Conservation (phyloP, 1,139 yeast genomes). For the Diutina mesorugosa region DNA sequence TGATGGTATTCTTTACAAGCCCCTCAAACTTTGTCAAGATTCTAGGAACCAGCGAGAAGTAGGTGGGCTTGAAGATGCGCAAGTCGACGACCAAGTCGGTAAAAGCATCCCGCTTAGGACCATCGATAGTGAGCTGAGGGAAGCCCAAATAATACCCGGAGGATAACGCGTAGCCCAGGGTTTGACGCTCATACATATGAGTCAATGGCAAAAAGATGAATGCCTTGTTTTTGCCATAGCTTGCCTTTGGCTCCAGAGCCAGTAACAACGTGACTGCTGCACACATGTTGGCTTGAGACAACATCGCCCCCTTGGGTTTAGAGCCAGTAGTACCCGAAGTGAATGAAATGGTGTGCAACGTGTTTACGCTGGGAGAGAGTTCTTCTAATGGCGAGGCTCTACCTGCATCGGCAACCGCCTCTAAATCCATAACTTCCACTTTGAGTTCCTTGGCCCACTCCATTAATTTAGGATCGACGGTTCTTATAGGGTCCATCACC, state of each 20-base stretch:
- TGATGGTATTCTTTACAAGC: conserved; percentile 7
- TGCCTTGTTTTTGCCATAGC: conserved; percentile 7
- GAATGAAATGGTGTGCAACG: conserved; percentile 16
- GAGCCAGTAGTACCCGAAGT: conserved; percentile 27
- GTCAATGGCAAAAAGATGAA: conserved; percentile 11
- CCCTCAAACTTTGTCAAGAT: conserved; percentile 24
- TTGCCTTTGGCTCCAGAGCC: conserved; percentile 7
- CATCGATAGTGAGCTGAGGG: conserved; percentile 23
- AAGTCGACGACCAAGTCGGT: conserved; percentile 21
- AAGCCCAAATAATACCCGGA: conserved; percentile 26
- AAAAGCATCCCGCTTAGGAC: conserved; percentile 7
- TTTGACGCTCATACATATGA: conserved; percentile 18
- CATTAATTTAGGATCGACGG: neutral
- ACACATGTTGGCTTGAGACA: conserved; percentile 17
- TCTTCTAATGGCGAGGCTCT: conserved; percentile 9
- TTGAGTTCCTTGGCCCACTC: conserved; percentile 4
- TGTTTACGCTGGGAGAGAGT: conserved; percentile 13
- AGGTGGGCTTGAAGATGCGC: conserved; percentile 18
- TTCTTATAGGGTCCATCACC: conserved; percentile 22
- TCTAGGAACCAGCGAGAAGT: conserved; percentile 16
- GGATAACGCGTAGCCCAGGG: conserved; percentile 15
- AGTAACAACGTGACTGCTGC: conserved; percentile 13
- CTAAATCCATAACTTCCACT: conserved; percentile 18
- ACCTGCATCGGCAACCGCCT: conserved; percentile 18
- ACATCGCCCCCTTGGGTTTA: conserved; percentile 25